These are phyloP conservation scores for Pisolithus orientalis DNA, from an alignment of 768 basidiomycete genomes.

Conservation along the genomic window DNA sequence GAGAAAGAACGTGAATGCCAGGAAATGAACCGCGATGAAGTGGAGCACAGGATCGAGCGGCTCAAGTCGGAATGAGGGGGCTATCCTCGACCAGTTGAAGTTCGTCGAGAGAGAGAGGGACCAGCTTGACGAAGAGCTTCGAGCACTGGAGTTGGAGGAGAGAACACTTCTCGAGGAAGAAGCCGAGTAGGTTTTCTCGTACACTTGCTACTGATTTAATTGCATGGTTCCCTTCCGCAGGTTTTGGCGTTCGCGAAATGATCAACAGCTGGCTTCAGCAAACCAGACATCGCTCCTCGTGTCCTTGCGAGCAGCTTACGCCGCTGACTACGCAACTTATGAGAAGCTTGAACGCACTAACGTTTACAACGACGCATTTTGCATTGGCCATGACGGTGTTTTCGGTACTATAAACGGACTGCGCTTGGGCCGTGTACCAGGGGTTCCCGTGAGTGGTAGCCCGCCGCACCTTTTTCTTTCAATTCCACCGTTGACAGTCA, in stretches of 20 bases:
- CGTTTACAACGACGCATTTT: slow-evolving; percentile 94
- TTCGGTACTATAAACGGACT: slow-evolving; percentile 99
- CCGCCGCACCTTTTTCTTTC: not conserved
- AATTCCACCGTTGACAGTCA: slow-evolving; percentile 7
- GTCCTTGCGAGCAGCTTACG: slow-evolving; percentile 71
- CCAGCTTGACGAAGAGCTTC: slow-evolving; percentile 68
- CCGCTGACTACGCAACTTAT: slow-evolving; percentile 66
- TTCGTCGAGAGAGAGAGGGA: slow-evolving; percentile 71
- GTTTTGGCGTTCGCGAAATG: slow-evolving; percentile 79
- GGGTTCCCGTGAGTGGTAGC: slow-evolving; percentile 56
- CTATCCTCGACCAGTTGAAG: slow-evolving; percentile 69
- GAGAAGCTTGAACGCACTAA: slow-evolving; percentile 88
- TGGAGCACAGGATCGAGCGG: slow-evolving; percentile 66
- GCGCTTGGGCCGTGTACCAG: slow-evolving; percentile 80
- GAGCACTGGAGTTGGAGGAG: slow-evolving; percentile 69
- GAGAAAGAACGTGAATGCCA: slow-evolving; percentile 70
- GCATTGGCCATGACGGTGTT: slow-evolving; percentile 89
- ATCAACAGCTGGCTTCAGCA: slow-evolving; percentile 57
- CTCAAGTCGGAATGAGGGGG: slow-evolving; percentile 61
- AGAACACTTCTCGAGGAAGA: slow-evolving; percentile 76
- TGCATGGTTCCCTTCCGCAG: slow-evolving; percentile 30
- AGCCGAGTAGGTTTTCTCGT: slow-evolving; percentile 52
- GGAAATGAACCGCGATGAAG: slow-evolving; percentile 54
- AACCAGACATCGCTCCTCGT: slow-evolving; percentile 65
- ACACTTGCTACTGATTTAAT: not conserved